Evolutionary conservation across 78 protist species (phyloP).

Genomic region (Tieghemostelium lacteum): DNA sequence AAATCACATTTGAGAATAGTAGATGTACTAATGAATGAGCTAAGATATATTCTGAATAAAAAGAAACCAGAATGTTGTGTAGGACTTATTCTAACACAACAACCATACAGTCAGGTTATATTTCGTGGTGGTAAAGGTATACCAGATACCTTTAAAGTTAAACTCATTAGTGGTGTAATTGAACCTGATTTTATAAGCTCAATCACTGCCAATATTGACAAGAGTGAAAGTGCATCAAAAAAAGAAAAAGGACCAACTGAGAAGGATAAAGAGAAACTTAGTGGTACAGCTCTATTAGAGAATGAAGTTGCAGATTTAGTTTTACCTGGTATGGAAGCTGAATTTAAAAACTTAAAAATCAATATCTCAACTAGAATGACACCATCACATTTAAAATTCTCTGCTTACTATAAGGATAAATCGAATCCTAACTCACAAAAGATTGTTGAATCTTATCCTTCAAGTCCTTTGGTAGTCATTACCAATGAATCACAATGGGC

Average conservation of each 20-base stretch:
- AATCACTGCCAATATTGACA: constrained; percentile 26
- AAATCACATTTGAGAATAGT: constrained; percentile 67
- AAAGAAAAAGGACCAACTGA: too few relatives aligned
- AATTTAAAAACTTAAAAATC: constrained; percentile 35
- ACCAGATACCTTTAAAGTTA: constrained; percentile 42
- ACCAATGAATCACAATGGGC: constrained; percentile 85
- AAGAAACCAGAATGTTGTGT: constrained; percentile 78
- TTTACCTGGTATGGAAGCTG: constrained; percentile 10
- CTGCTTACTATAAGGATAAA: constrained; percentile 41
- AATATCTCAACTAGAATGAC: constrained; percentile 74
- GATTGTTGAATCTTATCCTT: constrained; percentile 26
- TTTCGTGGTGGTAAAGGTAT: constrained; percentile 68
- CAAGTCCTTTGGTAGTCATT: constrained; percentile 70
- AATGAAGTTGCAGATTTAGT: constrained; percentile 9
- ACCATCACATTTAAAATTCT: constrained; percentile 55
- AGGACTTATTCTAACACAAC: constrained; percentile 39
- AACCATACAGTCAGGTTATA: constrained; percentile 65
- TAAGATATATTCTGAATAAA: constrained; percentile 43
- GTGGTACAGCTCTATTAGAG: constrained; percentile 7
- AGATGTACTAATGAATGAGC: constrained; percentile 48
- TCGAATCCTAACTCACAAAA: constrained; percentile 7
- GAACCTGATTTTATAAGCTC: constrained; percentile 26
- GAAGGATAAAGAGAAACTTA: background rate
- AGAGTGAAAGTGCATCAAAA: background rate
- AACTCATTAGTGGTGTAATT: constrained; percentile 66